Evolutionary conservation across 805 yeast species (phyloP), one percentile per base, ranked within the genome.

Genomic region (Kuraishia floccosa): DNA sequence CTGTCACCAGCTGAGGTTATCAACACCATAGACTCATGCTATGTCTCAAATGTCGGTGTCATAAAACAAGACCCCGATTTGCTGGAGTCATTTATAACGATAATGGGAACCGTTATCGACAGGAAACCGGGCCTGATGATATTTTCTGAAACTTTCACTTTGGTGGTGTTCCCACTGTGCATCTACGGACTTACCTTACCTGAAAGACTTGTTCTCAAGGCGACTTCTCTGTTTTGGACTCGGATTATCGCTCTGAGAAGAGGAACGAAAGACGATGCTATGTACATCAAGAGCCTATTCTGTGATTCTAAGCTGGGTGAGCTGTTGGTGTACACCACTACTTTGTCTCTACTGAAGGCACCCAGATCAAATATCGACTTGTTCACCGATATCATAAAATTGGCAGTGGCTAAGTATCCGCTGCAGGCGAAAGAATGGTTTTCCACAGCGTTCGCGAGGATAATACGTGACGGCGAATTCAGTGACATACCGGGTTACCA

Each of bases 291-390:
- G 40, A 24, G 40, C 38, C 36, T 46, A 17, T 52, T 50, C 38
- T 38, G 34, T 27, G 47, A 39, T 24, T 46, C 56, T 43, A 60
- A 15, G 30, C 36, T 34, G 39, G 58, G 43, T 33, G 60, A 22
- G 30, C 50, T 17, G 17, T 33, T 36, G 31, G 61, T 70, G 35
- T 52, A 46, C 52, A 39, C 43, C 11, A 44, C 60, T 3, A 35
- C 70, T 49, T 36, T 56, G 40, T 60, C 65, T 36, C 41, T 78
- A 50, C 43, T 76, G 49, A 70, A 60, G 32, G 42, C 68, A 11
- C 57, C 62, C 5, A 54, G 89, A 39, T 77, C 87, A 0, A 73
- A 71, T 35, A 46, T 78, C 25, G 83, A 74, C 10, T 54, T 57
- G 27, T 79, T 60, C 46, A 70, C 71, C 24, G 74, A 71, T 1